Conservation (phyloP, 352 stramenopile species). For the Phytophthora niederhauseri region DNA sequence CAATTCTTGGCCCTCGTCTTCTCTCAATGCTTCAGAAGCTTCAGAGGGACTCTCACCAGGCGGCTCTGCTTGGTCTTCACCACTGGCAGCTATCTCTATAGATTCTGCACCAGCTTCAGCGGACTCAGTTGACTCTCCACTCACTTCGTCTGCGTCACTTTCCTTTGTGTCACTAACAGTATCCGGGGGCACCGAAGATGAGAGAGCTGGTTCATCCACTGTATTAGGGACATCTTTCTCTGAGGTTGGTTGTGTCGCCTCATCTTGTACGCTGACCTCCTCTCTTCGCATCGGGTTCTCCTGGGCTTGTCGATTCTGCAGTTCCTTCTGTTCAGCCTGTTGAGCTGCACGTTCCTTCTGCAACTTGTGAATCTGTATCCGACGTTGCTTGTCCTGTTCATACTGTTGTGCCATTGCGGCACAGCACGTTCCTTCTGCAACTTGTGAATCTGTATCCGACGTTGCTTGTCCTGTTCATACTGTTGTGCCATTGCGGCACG, state of each 20-base stretch:
- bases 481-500: conserved; percentile 62
- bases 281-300: conserved; percentile 2
- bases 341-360: conserved; percentile 59
- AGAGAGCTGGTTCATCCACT: not conserved
- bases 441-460: conserved; percentile 69
- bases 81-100: not conserved
- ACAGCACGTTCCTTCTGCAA: conserved; percentile 59
- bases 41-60: not conserved
- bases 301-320: conserved; percentile 18
- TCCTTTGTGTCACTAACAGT: not conserved
- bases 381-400: conserved; percentile 62
- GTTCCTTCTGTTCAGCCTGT: conserved; percentile 24
- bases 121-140: not conserved
- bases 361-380: conserved; percentile 71
- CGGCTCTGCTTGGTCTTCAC: not conserved
- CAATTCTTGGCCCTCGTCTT: not conserved
- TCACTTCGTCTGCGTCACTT: not conserved
- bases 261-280: not conserved
- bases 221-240: not conserved
- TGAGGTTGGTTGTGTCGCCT: not conserved
- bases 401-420: conserved; percentile 67
- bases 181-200: not conserved
- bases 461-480: conserved; percentile 69
- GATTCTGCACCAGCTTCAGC: not conserved
- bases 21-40: not conserved